Evolutionary conservation across 768 basidiomycete species (phyloP).

Genomic region (Lactifluus volemus): DNA sequence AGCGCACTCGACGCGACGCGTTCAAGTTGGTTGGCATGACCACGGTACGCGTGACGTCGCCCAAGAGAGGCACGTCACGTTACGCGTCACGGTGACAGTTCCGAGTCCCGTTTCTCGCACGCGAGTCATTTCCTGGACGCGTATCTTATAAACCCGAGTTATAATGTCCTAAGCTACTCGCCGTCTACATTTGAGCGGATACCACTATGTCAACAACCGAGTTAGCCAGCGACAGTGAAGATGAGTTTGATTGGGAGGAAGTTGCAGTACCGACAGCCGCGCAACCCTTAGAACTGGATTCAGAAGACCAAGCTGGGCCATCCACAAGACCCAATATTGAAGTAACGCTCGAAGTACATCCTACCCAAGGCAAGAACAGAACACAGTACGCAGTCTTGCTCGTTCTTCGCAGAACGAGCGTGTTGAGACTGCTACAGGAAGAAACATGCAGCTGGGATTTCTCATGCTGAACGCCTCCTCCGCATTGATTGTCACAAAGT

Average conservation of each 20-base stretch:
- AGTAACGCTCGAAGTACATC: constrained; percentile 54
- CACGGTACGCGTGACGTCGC: no score
- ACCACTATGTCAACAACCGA: constrained; percentile 6
- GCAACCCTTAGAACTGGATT: background rate
- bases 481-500: constrained; percentile 83
- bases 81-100: background rate
- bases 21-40: no score
- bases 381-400: constrained; percentile 37
- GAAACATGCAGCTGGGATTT: constrained; percentile 31
- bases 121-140: background rate
- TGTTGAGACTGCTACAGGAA: constrained; percentile 24
- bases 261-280: constrained; percentile 12
- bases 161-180: background rate
- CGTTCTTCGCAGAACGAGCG: background rate
- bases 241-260: constrained; percentile 20
- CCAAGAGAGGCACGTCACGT: no score
- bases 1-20: no score
- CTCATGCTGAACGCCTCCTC: constrained; percentile 59
- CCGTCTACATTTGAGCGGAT: background rate
- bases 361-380: constrained; percentile 30
- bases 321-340: constrained; percentile 44
- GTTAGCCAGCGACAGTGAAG: constrained; percentile 7
- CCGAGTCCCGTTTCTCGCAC: background rate
- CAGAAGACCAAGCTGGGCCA: constrained; percentile 20
- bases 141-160: background rate